Base-by-base conservation (phyloP, 306 rosid species). In the Vachellia pachyceras region DNA sequence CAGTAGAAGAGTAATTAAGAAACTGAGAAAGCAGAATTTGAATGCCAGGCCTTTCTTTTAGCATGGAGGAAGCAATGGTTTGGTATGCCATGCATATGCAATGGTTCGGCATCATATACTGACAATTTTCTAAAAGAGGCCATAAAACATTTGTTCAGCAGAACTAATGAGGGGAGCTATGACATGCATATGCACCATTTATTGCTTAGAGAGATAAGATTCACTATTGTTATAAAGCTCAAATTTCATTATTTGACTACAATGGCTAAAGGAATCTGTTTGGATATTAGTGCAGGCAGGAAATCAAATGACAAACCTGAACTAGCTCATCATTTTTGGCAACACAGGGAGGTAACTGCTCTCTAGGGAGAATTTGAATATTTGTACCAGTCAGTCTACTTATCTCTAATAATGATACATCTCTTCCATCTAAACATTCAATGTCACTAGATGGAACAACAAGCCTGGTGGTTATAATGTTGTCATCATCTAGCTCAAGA, bases 381-480 rank as follows among this genome's bases (percentile, higher is more conserved):
- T 81, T 87, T 58, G 98, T 96, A 73, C 98, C 97, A 47, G 98
- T 88, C 77, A 86, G 79, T 81, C 94, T 90, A 82, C 82, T 90
- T 86, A 96, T 91, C 78, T 93, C 99, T 7, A 67, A 83, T 54
- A 93, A 89, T 3, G 97, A 92, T n/a, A 91, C 92, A 39, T 94
- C 93, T 87, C 90, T 90, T 83, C 99, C 99, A 79, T 93, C 97
- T 78, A 96, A 92, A 86, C 98, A 96, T 75, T 89, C 97, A 80
- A 92, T 84, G 54, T 93, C 91, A 72, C 94, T 80, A 29, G 92
- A 79, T 39, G 97, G 91, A 69, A 96, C 79, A 80, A 96, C 86
- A 63, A 96, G 89, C 90, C 97, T 88, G 83, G 99, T 95, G 83
- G 97, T 96, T 84, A 96, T 81, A 57, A 85, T 80, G 82, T 89